Conservation (phyloP, 208 protist genomes). For the Acanthamoeba culbertsoni region DNA sequence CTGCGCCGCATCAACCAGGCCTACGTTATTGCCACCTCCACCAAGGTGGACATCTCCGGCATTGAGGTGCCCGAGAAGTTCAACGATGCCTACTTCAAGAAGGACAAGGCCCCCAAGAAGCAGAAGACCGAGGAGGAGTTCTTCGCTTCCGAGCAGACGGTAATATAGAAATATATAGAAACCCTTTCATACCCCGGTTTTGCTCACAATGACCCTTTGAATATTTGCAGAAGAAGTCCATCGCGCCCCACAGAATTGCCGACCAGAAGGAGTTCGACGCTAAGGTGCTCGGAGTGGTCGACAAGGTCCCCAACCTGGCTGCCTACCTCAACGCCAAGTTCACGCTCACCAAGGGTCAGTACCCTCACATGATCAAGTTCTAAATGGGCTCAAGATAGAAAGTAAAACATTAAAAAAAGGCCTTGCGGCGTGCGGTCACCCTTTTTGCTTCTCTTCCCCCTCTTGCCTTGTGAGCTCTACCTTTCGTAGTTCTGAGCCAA, state of each 20-base stretch:
- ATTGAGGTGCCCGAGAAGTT: constrained; percentile 85
- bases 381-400: constrained; percentile 77
- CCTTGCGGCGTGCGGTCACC: too few relatives aligned
- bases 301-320: constrained; percentile 75
- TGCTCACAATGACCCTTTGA: neutral
- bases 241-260: constrained; percentile 64
- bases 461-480: too few relatives aligned
- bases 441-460: too few relatives aligned
- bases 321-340: constrained; percentile 86
- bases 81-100: constrained; percentile 84
- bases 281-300: constrained; percentile 80
- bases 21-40: constrained; percentile 98
- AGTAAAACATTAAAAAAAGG: constrained; percentile 18
- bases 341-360: constrained; percentile 84
- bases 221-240: constrained; percentile 62
- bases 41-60: constrained; percentile 92
- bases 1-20: constrained; percentile 96
- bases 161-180: neutral
- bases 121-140: constrained; percentile 67
- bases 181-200: neutral
- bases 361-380: constrained; percentile 89
- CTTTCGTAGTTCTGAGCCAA: too few relatives aligned
- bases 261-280: constrained; percentile 86
- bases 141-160: constrained; percentile 7
- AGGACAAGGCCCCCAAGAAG: constrained; percentile 67